phyloP scores from a whole-genome alignment of 208 protist genomes.

The Leishmania turanica region DNA sequence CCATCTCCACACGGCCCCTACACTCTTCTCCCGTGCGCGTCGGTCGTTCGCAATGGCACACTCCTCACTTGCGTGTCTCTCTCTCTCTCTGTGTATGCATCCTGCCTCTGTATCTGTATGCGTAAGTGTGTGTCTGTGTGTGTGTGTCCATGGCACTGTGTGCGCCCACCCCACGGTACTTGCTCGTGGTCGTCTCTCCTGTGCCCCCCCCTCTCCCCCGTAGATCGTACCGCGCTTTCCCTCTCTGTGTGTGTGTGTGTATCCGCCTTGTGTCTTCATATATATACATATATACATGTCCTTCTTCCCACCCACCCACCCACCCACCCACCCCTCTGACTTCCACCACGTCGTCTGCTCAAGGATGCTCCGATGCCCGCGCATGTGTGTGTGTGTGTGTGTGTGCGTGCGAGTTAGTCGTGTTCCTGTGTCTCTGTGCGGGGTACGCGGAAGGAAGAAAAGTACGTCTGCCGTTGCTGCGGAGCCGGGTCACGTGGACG shows the following conservation, averaged over 20 bases:
- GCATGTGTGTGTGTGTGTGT: neutral
- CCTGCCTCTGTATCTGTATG: neutral
- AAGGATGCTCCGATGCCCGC: neutral
- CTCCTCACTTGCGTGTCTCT: neutral
- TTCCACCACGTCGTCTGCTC: neutral
- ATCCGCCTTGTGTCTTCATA: neutral
- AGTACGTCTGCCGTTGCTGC: neutral
- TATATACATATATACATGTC: neutral
- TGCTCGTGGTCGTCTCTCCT: neutral
- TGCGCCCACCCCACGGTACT: neutral
- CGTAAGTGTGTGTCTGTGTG: neutral
- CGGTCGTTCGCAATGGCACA: neutral
- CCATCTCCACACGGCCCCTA: neutral
- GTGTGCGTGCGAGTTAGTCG: neutral
- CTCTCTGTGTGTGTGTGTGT: neutral
- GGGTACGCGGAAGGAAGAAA: neutral
- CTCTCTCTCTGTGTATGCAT: neutral
- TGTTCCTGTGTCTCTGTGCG: neutral
- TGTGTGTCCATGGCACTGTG: neutral
- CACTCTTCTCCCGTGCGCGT: neutral
- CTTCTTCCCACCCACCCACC: neutral
- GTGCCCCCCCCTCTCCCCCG: neutral
- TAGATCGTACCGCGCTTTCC: neutral
- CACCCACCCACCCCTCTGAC: neutral
- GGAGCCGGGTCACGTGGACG: neutral